A percentile compares a stretch with the other conserved stretches of the same genome.
Evolutionary conservation across 1,139 yeast species (phyloP).

Genomic region (Geotrichum klebahnii): DNA sequence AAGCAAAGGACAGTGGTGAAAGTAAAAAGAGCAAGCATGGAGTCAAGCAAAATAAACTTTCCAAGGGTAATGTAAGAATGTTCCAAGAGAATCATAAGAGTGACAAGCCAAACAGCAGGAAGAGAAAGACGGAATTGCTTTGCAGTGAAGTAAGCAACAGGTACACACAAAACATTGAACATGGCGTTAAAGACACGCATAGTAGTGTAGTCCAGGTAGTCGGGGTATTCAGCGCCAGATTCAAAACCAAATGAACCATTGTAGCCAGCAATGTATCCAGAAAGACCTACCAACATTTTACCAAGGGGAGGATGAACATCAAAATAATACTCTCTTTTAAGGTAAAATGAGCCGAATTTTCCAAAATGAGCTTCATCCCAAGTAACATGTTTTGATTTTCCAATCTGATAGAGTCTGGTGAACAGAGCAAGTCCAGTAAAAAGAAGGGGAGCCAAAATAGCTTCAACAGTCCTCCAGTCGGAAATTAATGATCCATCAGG

Average conservation of each 20-base stretch:
- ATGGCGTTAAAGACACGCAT: slow-evolving; percentile 94
- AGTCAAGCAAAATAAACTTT: slow-evolving; percentile 86
- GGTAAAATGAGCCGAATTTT: slow-evolving; percentile 87
- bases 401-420: slow-evolving; percentile 66
- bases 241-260: slow-evolving; percentile 95
- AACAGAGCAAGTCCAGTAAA: slow-evolving; percentile 60
- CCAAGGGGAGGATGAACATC: slow-evolving; percentile 99
- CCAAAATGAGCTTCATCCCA: slow-evolving; percentile 97
- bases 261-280: slow-evolving; percentile 92
- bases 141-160: slow-evolving; percentile 87
- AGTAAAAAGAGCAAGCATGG: slow-evolving; percentile 92
- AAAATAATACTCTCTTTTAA: slow-evolving; percentile 89
- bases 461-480: slow-evolving; percentile 40
- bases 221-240: slow-evolving; percentile 82
- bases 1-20: slow-evolving; percentile 76
- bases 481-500: slow-evolving; percentile 22
- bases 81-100: slow-evolving; percentile 83
- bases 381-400: slow-evolving; percentile 59
- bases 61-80: slow-evolving; percentile 84
- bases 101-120: slow-evolving; percentile 82
- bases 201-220: slow-evolving; percentile 74
- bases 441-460: slow-evolving; percentile 51
- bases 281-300: slow-evolving; percentile 90
- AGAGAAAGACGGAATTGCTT: slow-evolving; percentile 78
- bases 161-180: slow-evolving; percentile 86